Conservation (phyloP, 495 filamentous ascomycete genomes). For the Xylona heveae region DNA sequence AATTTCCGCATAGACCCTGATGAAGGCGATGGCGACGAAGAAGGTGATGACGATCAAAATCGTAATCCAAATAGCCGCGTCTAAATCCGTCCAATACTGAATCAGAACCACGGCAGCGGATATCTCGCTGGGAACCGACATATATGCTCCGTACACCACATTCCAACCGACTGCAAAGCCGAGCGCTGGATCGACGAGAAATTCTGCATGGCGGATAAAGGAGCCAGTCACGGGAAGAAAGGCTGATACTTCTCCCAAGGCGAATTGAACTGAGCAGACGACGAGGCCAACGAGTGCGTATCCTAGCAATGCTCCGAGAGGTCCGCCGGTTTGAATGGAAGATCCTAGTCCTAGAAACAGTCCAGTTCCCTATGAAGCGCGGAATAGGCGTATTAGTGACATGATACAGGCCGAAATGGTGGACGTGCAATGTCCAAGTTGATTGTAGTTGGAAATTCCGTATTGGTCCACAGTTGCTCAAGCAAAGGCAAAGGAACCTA, state of each 20-base stretch:
- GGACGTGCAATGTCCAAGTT: no score
- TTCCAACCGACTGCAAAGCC: conserved; percentile 32
- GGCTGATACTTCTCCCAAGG: conserved; percentile 29
- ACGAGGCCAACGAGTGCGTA: conserved; percentile 24
- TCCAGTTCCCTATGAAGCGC: no score
- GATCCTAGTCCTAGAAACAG: conserved; percentile 1
- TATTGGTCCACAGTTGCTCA: no score
- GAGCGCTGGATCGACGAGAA: conserved; percentile 24
- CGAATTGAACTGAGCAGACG: conserved; percentile 27
- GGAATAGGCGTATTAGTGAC: no score
- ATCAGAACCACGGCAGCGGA: conserved; percentile 38
- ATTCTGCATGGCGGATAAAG: conserved; percentile 26
- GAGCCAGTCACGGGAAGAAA: conserved; percentile 27
- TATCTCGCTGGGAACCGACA: conserved; percentile 40
- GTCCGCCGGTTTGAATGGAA: conserved; percentile 11
- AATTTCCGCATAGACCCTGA: conserved; percentile 24
- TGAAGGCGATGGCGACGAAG: conserved; percentile 27
- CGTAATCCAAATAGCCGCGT: conserved; percentile 29
- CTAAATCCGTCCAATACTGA: conserved; percentile 34
- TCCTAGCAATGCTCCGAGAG: conserved; percentile 16
- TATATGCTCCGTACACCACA: no score
- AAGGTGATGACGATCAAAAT: conserved; percentile 32
- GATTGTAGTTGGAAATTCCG: no score
- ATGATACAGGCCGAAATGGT: no score
- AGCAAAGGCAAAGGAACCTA: no score